Evolutionary conservation across 805 yeast species (phyloP), one percentile per base, ranked within the genome.

Genomic region (Starmerella apis): DNA sequence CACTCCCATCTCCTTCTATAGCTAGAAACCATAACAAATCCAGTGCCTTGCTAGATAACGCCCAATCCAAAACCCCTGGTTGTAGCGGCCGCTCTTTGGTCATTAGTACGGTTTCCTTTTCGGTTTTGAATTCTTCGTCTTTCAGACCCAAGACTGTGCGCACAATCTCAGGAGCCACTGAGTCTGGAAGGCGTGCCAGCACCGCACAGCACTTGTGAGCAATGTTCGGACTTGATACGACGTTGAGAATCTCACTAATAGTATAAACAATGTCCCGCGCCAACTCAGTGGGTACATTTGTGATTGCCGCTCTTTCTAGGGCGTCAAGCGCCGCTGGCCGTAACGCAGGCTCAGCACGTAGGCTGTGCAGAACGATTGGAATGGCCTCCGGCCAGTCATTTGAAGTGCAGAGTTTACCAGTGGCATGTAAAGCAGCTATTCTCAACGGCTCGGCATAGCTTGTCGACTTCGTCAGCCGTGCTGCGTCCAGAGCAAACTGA

Each of bases 1-100:
- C 28, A 9, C 37, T 8, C 28, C 13, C 7, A n/a, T 41, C 44
- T 1, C 23, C 44, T 10, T 18, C 24, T 6, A 18, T 9, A 9
- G 46, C 35, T 7, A 31, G 24, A 6, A 31, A 38, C 25, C n/a
- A 18, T 19, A 16, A 37, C 42, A 50, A 23, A 4, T 28, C 22
- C 11, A 44, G 43, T 13, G 48, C 45, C 14, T 27, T 22, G 20
- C 27, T 13, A 20, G 23, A 38, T 3, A 50, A n/a, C 4, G 53
- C 56, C 56, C 56, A 53, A 14, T 43, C 37, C 35, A 31, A 39
- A 9, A 39, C 49, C 2, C 25, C 39, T 2, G 47, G 51, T 24
- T 35, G 46, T 20, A 13, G 24, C 16, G 37, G 27, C 6, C 37
- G 25, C 28, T 22, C 27, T 13, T 9, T 13, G 7, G 7, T 20